These are phyloP conservation scores for Aspergillus leporis DNA, from an alignment of 495 filamentous ascomycete genomes.

Conservation along the genomic window DNA sequence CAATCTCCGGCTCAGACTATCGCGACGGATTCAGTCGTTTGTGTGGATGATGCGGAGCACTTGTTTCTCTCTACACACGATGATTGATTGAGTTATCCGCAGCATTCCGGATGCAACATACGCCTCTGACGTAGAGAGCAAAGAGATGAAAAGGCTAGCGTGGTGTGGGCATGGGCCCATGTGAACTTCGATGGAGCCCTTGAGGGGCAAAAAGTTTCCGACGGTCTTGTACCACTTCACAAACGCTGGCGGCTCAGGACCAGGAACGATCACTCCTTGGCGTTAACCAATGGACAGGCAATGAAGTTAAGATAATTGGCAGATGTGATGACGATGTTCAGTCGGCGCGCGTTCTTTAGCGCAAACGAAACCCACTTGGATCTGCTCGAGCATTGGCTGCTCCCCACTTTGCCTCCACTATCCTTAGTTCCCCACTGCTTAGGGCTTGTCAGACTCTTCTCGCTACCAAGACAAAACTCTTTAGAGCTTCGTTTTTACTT, in stretches of 20 bases:
- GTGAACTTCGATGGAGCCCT: neutral
- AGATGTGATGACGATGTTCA: neutral
- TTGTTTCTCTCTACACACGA: neutral
- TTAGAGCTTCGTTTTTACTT: constrained; percentile 1
- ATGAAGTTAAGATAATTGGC: neutral
- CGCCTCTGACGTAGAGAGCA: neutral
- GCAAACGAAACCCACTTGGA: neutral
- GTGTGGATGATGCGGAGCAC: neutral
- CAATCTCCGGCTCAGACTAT: neutral
- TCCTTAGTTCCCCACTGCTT: neutral
- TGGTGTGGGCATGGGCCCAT: neutral
- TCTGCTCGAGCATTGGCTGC: constrained; percentile 4
- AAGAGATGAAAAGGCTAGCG: neutral
- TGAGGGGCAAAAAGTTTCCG: constrained; percentile 7
- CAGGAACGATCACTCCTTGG: neutral
- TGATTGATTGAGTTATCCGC: constrained; percentile 2
- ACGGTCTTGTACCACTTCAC: neutral
- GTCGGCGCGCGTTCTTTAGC: neutral
- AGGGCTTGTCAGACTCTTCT: constrained; percentile 5
- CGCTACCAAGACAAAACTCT: neutral
- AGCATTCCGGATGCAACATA: neutral
- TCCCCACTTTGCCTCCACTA: neutral
- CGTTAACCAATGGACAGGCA: neutral
- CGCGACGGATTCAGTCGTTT: neutral
- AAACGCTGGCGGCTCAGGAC: constrained; percentile 1